Percentiles rank a stretch among this genome's conserved stretches.
Evolutionary conservation across 352 stramenopile species (phyloP).

Genomic region (Pelagophyceae sp.): DNA sequence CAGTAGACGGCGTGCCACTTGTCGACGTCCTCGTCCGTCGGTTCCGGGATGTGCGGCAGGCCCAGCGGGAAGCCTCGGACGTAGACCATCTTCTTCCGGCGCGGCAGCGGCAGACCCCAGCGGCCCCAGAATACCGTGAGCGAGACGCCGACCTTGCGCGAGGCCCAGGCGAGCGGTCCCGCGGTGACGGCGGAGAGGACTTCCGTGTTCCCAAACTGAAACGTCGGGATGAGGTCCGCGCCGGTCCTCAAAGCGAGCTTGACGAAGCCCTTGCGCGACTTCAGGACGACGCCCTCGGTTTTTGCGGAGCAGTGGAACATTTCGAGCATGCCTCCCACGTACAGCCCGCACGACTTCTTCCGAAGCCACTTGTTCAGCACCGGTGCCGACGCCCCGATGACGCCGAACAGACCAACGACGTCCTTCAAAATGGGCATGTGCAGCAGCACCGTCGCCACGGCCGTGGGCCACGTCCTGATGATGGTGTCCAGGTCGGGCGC

Average conservation of each 20-base stretch:
- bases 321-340: slow-evolving; percentile 49
- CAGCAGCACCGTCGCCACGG: slow-evolving; percentile 38
- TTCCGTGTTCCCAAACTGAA: slow-evolving; percentile 49
- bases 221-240: slow-evolving; percentile 44
- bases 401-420: slow-evolving; percentile 49
- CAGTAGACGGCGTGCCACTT: slow-evolving; percentile 46
- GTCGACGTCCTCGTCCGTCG: slow-evolving; percentile 45
- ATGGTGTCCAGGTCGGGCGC: not conserved
- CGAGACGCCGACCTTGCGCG: slow-evolving; percentile 37
- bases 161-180: slow-evolving; percentile 38
- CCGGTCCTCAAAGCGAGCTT: slow-evolving; percentile 46
- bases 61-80: slow-evolving; percentile 35
- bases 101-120: slow-evolving; percentile 42
- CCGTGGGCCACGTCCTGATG: slow-evolving; percentile 18
- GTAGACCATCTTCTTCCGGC: slow-evolving; percentile 37
- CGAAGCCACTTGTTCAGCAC: slow-evolving; percentile 24
- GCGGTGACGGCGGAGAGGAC: slow-evolving; percentile 40
- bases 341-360: slow-evolving; percentile 35
- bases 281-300: slow-evolving; percentile 44
- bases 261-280: slow-evolving; percentile 51
- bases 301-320: slow-evolving; percentile 41
- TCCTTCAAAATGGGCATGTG: slow-evolving; percentile 45
- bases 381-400: slow-evolving; percentile 33
- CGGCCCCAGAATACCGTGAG: slow-evolving; percentile 51
- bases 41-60: slow-evolving; percentile 41